Conservation (phyloP, 2,329 filamentous ascomycete genomes). For the Monilinia vaccinii-corymbosi region DNA sequence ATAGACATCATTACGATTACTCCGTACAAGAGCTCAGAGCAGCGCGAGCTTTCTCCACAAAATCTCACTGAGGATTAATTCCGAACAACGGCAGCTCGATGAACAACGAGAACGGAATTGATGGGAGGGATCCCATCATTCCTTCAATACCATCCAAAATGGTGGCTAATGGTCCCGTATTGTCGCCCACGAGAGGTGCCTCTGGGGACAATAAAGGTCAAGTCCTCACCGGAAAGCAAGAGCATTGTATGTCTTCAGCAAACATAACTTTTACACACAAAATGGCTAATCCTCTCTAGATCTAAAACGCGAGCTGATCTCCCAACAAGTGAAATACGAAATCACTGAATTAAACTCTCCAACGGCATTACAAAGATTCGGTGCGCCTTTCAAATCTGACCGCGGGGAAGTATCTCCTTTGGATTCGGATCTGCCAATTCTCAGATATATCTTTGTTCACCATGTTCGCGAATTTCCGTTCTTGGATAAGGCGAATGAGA, state of each 20-base stretch:
- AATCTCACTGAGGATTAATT: background rate
- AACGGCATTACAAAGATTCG: conserved; percentile 88
- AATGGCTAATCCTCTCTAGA: conserved; percentile 42
- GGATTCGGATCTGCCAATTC: conserved; percentile 85
- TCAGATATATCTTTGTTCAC: conserved; percentile 95
- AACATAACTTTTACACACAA: background rate
- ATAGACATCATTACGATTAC: background rate
- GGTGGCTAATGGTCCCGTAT: conserved; percentile 16
- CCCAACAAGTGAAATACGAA: conserved; percentile 80
- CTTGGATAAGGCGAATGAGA: conserved; percentile 90
- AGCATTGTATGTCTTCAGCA: conserved; percentile 66
- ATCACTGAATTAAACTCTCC: conserved; percentile 90
- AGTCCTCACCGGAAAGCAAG: conserved; percentile 82
- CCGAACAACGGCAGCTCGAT: background rate
- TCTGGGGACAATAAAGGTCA: conserved; percentile 13
- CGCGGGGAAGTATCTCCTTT: conserved; percentile 86
- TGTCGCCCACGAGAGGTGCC: conserved; percentile 5
- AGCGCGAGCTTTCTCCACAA: background rate
- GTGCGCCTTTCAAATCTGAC: conserved; percentile 88
- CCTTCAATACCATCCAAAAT: conserved; percentile 1
- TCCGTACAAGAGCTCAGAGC: background rate
- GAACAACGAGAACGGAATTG: conserved; percentile 1
- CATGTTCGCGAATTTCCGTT: conserved; percentile 98
- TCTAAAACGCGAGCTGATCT: conserved; percentile 89
- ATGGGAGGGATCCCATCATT: background rate